A percentile compares a stretch with the other conserved stretches of the same genome.
phyloP scores from a whole-genome alignment of 371 early-diverging fungal species.

The Mucor lusitanicus region DNA sequence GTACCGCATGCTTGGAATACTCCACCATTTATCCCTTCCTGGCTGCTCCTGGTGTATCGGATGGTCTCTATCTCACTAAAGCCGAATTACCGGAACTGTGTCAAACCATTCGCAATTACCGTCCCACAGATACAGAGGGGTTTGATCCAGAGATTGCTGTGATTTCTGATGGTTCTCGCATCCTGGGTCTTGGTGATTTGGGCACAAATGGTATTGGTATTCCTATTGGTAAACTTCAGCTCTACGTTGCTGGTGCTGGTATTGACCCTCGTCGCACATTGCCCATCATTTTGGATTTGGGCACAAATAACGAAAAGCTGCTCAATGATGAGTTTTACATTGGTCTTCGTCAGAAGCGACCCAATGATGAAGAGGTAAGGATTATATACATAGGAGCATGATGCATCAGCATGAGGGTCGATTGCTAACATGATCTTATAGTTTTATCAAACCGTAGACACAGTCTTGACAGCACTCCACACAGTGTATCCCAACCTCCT shows the following conservation, averaged over 20 bases:
- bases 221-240: constrained; percentile 90
- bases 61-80: constrained; percentile 81
- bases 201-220: constrained; percentile 94
- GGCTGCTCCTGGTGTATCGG: constrained; percentile 71
- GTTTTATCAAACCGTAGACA: constrained; percentile 83
- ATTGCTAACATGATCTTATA: background rate
- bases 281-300: constrained; percentile 89
- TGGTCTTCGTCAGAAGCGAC: constrained; percentile 67
- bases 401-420: background rate
- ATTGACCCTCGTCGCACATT: constrained; percentile 83
- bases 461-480: constrained; percentile 72
- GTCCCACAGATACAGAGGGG: constrained; percentile 20
- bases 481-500: constrained; percentile 75
- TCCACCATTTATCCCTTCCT: constrained; percentile 86
- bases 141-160: constrained; percentile 80
- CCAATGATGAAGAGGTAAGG: constrained; percentile 45
- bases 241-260: constrained; percentile 92
- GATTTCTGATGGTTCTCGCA: constrained; percentile 93
- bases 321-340: constrained; percentile 87
- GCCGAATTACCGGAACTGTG: constrained; percentile 65
- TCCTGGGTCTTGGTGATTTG: constrained; percentile 91
- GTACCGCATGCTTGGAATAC: constrained; percentile 87
- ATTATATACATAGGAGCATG: background rate
- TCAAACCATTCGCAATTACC: constrained; percentile 72
- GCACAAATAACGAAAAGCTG: constrained; percentile 81